These are phyloP conservation scores for Loxodes magnus DNA, from an alignment of 73 alveolate species.

Conservation along the genomic window DNA sequence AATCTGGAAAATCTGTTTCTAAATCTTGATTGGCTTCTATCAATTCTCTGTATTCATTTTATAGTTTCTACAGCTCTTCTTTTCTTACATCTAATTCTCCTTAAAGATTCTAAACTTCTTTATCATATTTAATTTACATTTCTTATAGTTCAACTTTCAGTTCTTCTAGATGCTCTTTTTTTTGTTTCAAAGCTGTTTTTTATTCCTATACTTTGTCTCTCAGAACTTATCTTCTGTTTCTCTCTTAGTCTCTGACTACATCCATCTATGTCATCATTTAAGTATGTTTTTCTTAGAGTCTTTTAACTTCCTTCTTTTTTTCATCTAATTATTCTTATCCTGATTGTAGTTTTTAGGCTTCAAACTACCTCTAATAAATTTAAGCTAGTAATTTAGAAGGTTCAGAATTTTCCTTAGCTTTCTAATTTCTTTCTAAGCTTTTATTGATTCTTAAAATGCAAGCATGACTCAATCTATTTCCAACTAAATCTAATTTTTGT, in stretches of 20 bases:
- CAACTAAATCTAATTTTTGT: slow-evolving; percentile 63
- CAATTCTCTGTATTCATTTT: not conserved
- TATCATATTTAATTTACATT: slow-evolving; percentile 7
- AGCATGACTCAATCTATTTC: slow-evolving; percentile 87
- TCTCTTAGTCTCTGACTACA: slow-evolving; percentile 53
- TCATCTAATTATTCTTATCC: slow-evolving; percentile 65
- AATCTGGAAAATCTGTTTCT: slow-evolving; percentile 12
- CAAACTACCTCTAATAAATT: slow-evolving; percentile 83
- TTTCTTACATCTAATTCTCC: slow-evolving; percentile 1
- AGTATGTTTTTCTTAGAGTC: slow-evolving; percentile 58
- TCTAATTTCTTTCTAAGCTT: slow-evolving; percentile 54
- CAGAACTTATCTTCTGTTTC: slow-evolving; percentile 57
- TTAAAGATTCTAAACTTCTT: slow-evolving; percentile 9
- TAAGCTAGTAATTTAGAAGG: slow-evolving; percentile 83
- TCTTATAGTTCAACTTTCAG: slow-evolving; percentile 18
- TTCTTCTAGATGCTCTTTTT: slow-evolving; percentile 49
- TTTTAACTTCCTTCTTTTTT: slow-evolving; percentile 58
- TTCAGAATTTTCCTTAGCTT: slow-evolving; percentile 71
- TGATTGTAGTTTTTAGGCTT: slow-evolving; percentile 72
- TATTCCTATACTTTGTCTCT: slow-evolving; percentile 58
- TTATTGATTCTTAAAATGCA: slow-evolving; percentile 75
- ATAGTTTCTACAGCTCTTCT: not conserved
- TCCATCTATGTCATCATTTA: slow-evolving; percentile 64
- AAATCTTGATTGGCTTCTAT: slow-evolving; percentile 12
- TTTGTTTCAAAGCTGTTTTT: slow-evolving; percentile 47